Evolutionary conservation across 345 rosid genomes (phyloP), one percentile per base, ranked within the genome.

Genomic region (Melaleuca quinquenervia): DNA sequence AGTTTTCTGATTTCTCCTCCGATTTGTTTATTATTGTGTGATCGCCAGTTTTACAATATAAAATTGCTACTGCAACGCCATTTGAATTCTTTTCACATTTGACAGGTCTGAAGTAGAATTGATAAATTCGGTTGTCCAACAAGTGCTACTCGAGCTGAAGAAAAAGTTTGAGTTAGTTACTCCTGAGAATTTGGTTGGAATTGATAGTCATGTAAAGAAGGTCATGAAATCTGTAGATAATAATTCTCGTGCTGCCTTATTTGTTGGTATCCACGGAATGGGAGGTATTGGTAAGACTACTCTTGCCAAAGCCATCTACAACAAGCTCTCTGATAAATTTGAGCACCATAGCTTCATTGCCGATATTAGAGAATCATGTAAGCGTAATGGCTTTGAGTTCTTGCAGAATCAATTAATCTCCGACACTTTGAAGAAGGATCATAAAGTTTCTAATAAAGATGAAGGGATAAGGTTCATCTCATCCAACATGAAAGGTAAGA

Each of bases 401-500:
- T 64, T 64, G 76, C 76, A 64, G 18, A 64, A 32, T 64, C 45
- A 32, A 10, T 64, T 64, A 32, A 64, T 64, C 21, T 64, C 10
- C 8, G 45, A 64, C 32, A 16, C 32, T 16, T 64, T 16, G 76
- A 64, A 64, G 45, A 6, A 64, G 32, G 32, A 64, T 1, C 32
- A 64, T 32, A 44, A 64, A 64, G 76, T 64, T 18, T 22, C 32
- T 64, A 64, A 16, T 64, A 64, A 36, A 45, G 45, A 64, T 2
- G 76, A 64, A 64, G 76, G 76, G 45, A 64, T 16, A 16, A 2
- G 32, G 21, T 64, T 64, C 76, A 64, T 64, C 76, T 64, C 76
- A 32, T 64, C 76, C 45, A 82, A 82, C 85, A 78, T 85, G 87
- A 86, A 76, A 83, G 83, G 48, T 86, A 78, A 44, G 85, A 90